A percentile compares a stretch with the other conserved stretches of the same genome.
Evolutionary conservation across 306 rosid genomes (phyloP).

Genomic region (Quercus bicolor): DNA sequence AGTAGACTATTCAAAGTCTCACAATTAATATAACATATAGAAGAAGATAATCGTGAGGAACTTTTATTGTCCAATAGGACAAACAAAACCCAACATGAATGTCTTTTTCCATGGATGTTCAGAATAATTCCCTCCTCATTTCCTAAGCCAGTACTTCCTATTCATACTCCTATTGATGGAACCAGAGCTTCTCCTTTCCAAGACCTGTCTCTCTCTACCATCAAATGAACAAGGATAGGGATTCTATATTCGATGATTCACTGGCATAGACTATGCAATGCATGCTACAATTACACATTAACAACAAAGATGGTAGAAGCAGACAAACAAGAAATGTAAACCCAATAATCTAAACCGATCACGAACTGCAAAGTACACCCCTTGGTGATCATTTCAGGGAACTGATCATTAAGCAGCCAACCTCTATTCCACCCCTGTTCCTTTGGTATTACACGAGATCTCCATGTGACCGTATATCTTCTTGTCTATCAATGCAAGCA

Average conservation of each 20-base stretch:
- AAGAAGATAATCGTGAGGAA: conserved; percentile 5
- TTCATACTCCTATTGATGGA: conserved; percentile 36
- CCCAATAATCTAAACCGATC: conserved; percentile 28
- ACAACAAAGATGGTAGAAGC: conserved; percentile 29
- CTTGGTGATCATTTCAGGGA: conserved; percentile 26
- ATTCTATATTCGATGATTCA: conserved; percentile 26
- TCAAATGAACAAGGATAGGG: conserved; percentile 36
- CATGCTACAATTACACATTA: conserved; percentile 43
- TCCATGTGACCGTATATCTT: conserved; percentile 24
- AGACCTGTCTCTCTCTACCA: conserved; percentile 35
- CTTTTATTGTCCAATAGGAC: conserved; percentile 30
- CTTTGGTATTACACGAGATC: conserved; percentile 14
- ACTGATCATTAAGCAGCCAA: conserved; percentile 21
- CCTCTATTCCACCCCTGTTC: neutral
- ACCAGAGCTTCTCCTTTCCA: conserved; percentile 27
- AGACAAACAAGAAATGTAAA: conserved; percentile 41
- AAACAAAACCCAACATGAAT: conserved; percentile 36
- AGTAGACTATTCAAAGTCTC: too few relatives aligned
- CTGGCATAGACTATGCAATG: conserved; percentile 18
- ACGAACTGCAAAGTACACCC: conserved; percentile 26
- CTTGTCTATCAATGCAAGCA: conserved; percentile 37
- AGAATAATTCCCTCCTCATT: conserved; percentile 22
- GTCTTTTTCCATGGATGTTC: conserved; percentile 28
- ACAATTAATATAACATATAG: neutral
- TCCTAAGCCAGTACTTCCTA: conserved; percentile 26